phyloP scores from a whole-genome alignment of 805 yeast species.

The Ogataea sp. region DNA sequence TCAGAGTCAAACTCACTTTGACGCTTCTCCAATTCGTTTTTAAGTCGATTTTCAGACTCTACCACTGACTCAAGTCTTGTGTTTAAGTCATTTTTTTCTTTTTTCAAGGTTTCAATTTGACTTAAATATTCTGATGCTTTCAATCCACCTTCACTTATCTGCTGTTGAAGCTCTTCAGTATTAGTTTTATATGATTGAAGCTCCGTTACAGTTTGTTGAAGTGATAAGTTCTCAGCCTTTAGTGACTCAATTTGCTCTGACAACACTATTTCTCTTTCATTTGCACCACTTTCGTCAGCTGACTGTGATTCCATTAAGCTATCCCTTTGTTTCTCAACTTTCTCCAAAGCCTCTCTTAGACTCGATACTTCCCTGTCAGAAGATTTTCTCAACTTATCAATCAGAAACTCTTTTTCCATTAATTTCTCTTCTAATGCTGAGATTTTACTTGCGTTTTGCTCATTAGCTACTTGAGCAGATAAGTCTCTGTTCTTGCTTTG shows the following conservation, averaged over 20 bases:
- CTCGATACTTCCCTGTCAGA: not conserved
- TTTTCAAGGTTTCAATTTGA: not conserved
- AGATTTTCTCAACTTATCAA: not conserved
- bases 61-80: not conserved
- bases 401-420: not conserved
- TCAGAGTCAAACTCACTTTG: too few relatives aligned
- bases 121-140: too few relatives aligned
- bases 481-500: too few relatives aligned
- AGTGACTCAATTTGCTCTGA: too few relatives aligned
- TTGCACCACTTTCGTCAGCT: slow-evolving; percentile 5
- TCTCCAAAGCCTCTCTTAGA: slow-evolving; percentile 1
- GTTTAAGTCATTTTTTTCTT: not conserved
- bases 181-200: too few relatives aligned
- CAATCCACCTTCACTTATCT: too few relatives aligned
- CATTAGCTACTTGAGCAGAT: not conserved
- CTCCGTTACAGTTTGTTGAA: too few relatives aligned
- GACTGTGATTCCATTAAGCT: slow-evolving; percentile 7
- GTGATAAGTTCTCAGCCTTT: too few relatives aligned
- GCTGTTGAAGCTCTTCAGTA: not conserved
- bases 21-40: too few relatives aligned
- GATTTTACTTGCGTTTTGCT: not conserved
- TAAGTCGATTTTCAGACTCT: too few relatives aligned
- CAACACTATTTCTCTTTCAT: too few relatives aligned
- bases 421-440: not conserved
- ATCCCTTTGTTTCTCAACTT: slow-evolving; percentile 8